Conservation (phyloP, 192 early-diverging fungal species). For the Coemansia umbellata region DNA sequence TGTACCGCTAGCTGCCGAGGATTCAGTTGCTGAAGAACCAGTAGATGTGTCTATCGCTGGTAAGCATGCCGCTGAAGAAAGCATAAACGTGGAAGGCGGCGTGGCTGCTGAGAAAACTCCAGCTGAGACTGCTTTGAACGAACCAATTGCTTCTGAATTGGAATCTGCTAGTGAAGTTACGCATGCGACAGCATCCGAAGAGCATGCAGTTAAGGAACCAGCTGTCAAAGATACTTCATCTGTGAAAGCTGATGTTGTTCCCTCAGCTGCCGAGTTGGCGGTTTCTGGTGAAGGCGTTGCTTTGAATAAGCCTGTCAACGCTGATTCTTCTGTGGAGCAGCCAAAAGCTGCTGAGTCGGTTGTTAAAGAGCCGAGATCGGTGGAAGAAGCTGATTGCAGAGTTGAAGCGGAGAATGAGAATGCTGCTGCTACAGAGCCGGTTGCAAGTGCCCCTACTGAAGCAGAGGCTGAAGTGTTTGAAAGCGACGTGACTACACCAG, state of each 20-base stretch:
- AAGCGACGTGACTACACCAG: too few species aligned
- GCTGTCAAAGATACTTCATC: neutral
- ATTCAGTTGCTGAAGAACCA: neutral
- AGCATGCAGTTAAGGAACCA: neutral
- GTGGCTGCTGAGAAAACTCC: neutral
- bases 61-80: neutral
- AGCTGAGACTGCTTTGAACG: neutral
- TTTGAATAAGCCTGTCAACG: too few species aligned
- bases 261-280: too few species aligned
- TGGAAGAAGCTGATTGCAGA: too few species aligned
- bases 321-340: too few species aligned
- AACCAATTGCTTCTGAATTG: neutral
- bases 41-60: neutral
- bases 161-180: neutral
- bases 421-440: constrained; percentile 4
- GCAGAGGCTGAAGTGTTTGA: too few species aligned
- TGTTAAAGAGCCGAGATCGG: too few species aligned
- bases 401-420: too few species aligned
- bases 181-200: neutral
- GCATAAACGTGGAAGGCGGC: neutral
- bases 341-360: too few species aligned
- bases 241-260: neutral
- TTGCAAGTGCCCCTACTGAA: neutral
- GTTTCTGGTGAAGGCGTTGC: too few species aligned
- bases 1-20: neutral